These are phyloP conservation scores for Fusarium nelsonii DNA, from an alignment of 2,329 filamentous ascomycete genomes.

Conservation along the genomic window DNA sequence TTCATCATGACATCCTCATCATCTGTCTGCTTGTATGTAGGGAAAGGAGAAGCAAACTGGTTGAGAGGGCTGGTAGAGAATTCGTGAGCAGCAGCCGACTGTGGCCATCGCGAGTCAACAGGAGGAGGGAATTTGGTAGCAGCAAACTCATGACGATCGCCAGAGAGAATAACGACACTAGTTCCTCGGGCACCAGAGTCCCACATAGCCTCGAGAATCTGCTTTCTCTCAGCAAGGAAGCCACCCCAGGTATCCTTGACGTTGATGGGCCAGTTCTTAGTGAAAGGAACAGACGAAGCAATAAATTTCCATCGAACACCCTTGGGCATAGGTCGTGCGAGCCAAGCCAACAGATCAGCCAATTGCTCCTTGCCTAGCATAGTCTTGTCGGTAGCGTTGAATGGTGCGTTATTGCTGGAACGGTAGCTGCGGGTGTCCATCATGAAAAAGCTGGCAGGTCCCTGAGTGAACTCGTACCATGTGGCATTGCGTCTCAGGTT, in stretches of 20 bases:
- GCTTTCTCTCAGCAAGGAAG: slow-evolving; percentile 82
- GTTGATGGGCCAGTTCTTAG: slow-evolving; percentile 96
- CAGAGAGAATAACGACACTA: slow-evolving; percentile 86
- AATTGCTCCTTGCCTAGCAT: slow-evolving; percentile 89
- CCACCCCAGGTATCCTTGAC: slow-evolving; percentile 94
- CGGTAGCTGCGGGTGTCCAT: slow-evolving; percentile 92
- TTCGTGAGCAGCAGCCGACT: slow-evolving; percentile 80
- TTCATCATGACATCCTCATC: slow-evolving; percentile 86
- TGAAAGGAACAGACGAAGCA: slow-evolving; percentile 91
- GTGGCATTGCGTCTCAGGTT: slow-evolving; percentile 68
- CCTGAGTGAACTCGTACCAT: slow-evolving; percentile 90
- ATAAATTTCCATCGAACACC: slow-evolving; percentile 95
- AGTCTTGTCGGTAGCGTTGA: slow-evolving; percentile 76
- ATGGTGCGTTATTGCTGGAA: slow-evolving; percentile 72
- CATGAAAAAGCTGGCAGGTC: slow-evolving; percentile 94
- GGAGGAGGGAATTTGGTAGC: slow-evolving; percentile 83
- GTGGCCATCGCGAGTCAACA: slow-evolving; percentile 70
- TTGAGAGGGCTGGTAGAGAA: slow-evolving; percentile 92
- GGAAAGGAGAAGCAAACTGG: slow-evolving; percentile 91
- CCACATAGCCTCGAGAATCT: slow-evolving; percentile 93
- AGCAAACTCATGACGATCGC: slow-evolving; percentile 97
- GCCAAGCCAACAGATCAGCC: slow-evolving; percentile 81
- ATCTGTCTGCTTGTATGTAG: slow-evolving; percentile 85
- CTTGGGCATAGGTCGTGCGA: slow-evolving; percentile 76
- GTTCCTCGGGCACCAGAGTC: slow-evolving; percentile 79